Conservation (phyloP, 176 grass and related monocot species). For the Eremochloa ophiuroides region DNA sequence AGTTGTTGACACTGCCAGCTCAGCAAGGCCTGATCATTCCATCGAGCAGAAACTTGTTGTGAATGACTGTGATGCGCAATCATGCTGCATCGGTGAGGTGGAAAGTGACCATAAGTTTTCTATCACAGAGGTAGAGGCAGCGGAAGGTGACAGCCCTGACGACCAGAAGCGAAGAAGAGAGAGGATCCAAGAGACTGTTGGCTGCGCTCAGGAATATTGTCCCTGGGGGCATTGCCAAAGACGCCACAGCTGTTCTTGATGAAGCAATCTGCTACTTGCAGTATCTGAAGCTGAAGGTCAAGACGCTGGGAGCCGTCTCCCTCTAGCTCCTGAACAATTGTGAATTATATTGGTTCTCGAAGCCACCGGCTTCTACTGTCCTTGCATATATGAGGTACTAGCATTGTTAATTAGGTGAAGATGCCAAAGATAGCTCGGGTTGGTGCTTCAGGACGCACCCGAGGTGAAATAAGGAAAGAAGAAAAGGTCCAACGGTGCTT, state of each 20-base stretch:
- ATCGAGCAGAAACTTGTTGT: slow-evolving; percentile 37
- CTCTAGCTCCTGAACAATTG: slow-evolving; percentile 21
- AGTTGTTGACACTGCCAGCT: slow-evolving; percentile 79
- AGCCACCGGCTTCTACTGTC: background rate
- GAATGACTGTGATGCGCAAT: slow-evolving; percentile 44
- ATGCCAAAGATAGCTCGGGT: background rate
- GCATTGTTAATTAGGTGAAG: slow-evolving; percentile 21
- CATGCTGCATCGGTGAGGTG: slow-evolving; percentile 62
- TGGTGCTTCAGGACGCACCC: background rate
- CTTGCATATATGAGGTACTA: slow-evolving; percentile 1
- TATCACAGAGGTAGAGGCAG: slow-evolving; percentile 32
- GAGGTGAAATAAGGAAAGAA: background rate
- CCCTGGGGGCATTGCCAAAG: slow-evolving; percentile 71
- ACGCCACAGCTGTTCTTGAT: slow-evolving; percentile 75
- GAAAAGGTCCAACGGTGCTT: slow-evolving; percentile 1
- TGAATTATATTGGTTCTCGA: background rate
- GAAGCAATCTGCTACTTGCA: slow-evolving; percentile 92
- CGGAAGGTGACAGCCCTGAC: slow-evolving; percentile 27
- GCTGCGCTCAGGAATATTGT: slow-evolving; percentile 71
- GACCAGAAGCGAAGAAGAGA: slow-evolving; percentile 57
- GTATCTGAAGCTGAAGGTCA: slow-evolving; percentile 85
- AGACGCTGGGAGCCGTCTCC: slow-evolving; percentile 52
- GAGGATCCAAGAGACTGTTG: slow-evolving; percentile 84
- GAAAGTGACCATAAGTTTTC: slow-evolving; percentile 29
- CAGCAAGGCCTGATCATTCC: slow-evolving; percentile 40